Conservation (phyloP, 306 rosid species). For the Albizia julibrissin region DNA sequence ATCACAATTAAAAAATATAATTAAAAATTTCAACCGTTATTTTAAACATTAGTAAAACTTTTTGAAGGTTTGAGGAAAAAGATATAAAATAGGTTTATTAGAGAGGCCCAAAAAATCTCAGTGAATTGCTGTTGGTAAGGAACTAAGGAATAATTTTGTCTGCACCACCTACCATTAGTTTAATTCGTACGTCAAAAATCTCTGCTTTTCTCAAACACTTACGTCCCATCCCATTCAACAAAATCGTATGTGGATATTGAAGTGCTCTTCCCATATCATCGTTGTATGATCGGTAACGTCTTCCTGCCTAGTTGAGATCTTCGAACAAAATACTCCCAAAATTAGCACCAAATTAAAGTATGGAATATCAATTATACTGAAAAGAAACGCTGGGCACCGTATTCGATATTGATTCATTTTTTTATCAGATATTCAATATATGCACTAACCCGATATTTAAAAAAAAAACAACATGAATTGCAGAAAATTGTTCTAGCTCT, state of each 20-base stretch:
- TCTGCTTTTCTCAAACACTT: neutral
- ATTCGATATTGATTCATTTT: neutral
- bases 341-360: neutral
- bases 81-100: neutral
- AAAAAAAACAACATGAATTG: neutral
- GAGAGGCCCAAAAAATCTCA: neutral
- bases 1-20: too few relatives aligned
- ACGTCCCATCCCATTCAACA: constrained; percentile 1
- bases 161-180: neutral
- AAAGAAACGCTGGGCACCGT: neutral
- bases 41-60: neutral
- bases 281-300: neutral
- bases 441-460: neutral
- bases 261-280: neutral
- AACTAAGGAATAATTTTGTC: neutral
- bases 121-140: neutral
- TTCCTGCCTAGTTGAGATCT: neutral
- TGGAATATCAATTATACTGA: neutral
- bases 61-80: neutral
- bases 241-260: too few relatives aligned
- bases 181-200: neutral
- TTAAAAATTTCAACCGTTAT: too few relatives aligned
- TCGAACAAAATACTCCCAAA: neutral
- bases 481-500: neutral
- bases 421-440: neutral